Evolutionary conservation across 305 asterid genomes (phyloP), one percentile per base, ranked within the genome.

Genomic region (Solanum hybrid): DNA sequence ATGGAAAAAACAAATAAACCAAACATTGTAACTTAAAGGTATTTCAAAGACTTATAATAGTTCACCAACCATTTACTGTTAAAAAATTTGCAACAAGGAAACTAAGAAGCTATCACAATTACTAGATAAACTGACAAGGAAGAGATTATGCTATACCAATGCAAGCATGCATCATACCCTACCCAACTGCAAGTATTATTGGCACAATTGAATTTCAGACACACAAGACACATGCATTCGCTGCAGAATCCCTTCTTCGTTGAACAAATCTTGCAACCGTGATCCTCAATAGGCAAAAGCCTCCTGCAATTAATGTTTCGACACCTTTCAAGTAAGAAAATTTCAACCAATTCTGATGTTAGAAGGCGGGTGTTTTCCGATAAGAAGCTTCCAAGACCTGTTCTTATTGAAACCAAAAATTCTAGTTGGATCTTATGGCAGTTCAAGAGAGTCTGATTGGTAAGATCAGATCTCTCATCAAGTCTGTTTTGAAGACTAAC

Each of bases 141-240:
- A n/a, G n/a, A n/a, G n/a, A n/a, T n/a, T n/a, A n/a, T n/a, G n/a
- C n/a, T n/a, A n/a, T n/a, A 31, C 99, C 99, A 97, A 79, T 97
- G 99, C 0, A 98, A 93, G 88, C 98, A 96, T 39, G 95, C 97
- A 88, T 97, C 99, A 84, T 98, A 96, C 9, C 98, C 99, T 11
- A 96, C 99, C 99, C 96, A 97, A 94, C 98, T 96, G 92, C 99
- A 97, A 46, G 99, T 97, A 90, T 96, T 94, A 89, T 77, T 93
- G 31, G 99, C 98, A 64, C 97, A 94, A 88, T 97, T 99, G 16
- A 97, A 97, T 92, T 96, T 96, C 84, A 95, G 90, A 91, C 99
- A 97, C 5, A 96, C 95, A 2, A 97, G 97, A 80, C 97, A 97
- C 98, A 96, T 97, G 93, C 99, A 97, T 89, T 96, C 98, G 11